A percentile compares a stretch with the other conserved stretches of the same genome.
These are phyloP conservation scores for Scytalidium lignicola DNA, from an alignment of 2,329 filamentous ascomycete species.

Conservation along the genomic window DNA sequence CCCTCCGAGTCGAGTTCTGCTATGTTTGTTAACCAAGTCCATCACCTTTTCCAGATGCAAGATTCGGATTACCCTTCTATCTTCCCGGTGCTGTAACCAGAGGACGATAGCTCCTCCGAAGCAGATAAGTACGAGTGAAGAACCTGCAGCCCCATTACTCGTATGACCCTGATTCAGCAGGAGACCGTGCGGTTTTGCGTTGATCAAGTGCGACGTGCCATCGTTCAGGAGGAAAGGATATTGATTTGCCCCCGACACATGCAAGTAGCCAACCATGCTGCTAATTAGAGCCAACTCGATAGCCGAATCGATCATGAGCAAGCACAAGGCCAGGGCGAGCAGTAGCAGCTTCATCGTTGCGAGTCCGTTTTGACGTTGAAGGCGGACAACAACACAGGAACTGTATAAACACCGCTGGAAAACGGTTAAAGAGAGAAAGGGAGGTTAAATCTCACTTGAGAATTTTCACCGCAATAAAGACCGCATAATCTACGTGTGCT, in stretches of 20 bases:
- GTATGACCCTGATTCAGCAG: constrained; percentile 11
- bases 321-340: constrained; percentile 22
- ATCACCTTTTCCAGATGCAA: background rate
- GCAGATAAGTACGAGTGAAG: constrained; percentile 10
- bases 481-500: too few relatives aligned
- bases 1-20: constrained; percentile 3
- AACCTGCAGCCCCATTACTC: constrained; percentile 14
- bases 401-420: too few relatives aligned
- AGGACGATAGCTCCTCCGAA: constrained; percentile 10
- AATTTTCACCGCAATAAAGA: too few relatives aligned
- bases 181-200: constrained; percentile 10
- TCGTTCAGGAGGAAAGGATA: constrained; percentile 7
- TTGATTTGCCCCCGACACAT: constrained; percentile 21
- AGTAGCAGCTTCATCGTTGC: constrained; percentile 5
- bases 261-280: constrained; percentile 34
- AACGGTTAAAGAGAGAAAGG: too few relatives aligned
- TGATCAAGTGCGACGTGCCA: constrained; percentile 3
- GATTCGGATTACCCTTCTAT: constrained; percentile 1
- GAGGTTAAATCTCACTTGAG: too few relatives aligned
- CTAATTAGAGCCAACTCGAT: constrained; percentile 36
- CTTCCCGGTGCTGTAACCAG: constrained; percentile 5
- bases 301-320: constrained; percentile 32
- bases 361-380: background rate
- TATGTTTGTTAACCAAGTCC: background rate
- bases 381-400: too few relatives aligned